Evolutionary conservation across 225 moss, liverwort and hornwort genomes (phyloP).

Genomic region (Sphagnum contortum): DNA sequence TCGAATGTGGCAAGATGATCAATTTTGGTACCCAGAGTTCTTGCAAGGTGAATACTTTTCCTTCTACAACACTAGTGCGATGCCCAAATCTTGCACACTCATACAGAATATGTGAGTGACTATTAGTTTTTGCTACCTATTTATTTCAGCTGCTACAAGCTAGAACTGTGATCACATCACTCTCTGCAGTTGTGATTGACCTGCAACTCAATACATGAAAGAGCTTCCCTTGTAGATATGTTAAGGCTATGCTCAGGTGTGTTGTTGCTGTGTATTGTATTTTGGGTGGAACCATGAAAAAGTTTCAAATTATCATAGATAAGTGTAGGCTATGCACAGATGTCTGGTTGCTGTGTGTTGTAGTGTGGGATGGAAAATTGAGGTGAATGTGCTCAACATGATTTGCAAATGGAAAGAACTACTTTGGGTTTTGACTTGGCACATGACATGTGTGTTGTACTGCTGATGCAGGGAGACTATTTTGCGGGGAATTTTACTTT

Average conservation of each 20-base stretch:
- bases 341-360: not conserved
- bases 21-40: constrained; percentile 82
- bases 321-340: no score
- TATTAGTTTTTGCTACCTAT: not conserved
- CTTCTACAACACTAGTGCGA: not conserved
- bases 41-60: constrained; percentile 21
- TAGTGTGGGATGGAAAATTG: not conserved
- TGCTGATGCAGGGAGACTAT: constrained; percentile 25
- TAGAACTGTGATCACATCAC: no score
- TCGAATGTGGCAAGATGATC: constrained; percentile 83
- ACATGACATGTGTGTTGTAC: not conserved
- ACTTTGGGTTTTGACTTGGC: no score
- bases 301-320: no score
- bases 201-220: no score
- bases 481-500: constrained; percentile 61
- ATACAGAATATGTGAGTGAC: not conserved
- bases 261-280: not conserved
- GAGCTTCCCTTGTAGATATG: no score
- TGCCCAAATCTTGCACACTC: no score
- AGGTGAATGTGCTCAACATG: not conserved
- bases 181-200: no score
- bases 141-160: no score
- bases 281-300: not conserved
- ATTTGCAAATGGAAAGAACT: no score
- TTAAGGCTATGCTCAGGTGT: no score